A percentile compares a stretch with the other conserved stretches of the same genome.
phyloP scores from a whole-genome alignment of 495 filamentous ascomycete genomes.

The Apodospora peruviana region DNA sequence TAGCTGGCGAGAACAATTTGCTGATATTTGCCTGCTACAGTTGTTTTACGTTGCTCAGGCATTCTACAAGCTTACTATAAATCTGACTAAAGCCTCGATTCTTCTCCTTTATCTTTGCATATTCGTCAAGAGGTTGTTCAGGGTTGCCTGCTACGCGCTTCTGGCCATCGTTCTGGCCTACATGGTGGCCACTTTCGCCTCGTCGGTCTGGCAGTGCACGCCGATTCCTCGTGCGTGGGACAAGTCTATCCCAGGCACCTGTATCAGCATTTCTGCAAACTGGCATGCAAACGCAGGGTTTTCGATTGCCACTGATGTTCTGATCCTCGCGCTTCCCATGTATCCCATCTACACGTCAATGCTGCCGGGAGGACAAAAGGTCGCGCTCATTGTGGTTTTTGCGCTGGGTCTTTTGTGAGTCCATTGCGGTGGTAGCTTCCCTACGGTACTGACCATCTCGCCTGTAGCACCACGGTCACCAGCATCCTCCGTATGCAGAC shows the following conservation, averaged over 20 bases:
- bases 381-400: constrained; percentile 31
- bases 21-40: background rate
- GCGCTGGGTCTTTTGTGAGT: constrained; percentile 31
- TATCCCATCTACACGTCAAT: constrained; percentile 25
- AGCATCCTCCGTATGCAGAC: constrained; percentile 19
- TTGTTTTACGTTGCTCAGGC: constrained; percentile 24
- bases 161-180: constrained; percentile 18
- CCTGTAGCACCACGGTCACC: constrained; percentile 10
- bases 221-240: constrained; percentile 23
- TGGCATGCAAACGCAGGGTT: constrained; percentile 25
- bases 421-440: no score
- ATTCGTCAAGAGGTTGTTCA: constrained; percentile 20
- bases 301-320: constrained; percentile 21
- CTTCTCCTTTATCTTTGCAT: constrained; percentile 29
- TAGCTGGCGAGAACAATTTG: background rate
- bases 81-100: constrained; percentile 25
- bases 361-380: constrained; percentile 27
- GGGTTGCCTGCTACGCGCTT: constrained; percentile 13
- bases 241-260: constrained; percentile 22
- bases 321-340: constrained; percentile 31
- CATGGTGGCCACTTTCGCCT: constrained; percentile 17
- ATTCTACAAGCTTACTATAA: constrained; percentile 26
- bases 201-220: constrained; percentile 26
- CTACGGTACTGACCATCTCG: background rate
- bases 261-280: constrained; percentile 20